Evolutionary conservation across 345 rosid genomes (phyloP), one percentile per base, ranked within the genome.

Genomic region (Bretschneidera sinensis): DNA sequence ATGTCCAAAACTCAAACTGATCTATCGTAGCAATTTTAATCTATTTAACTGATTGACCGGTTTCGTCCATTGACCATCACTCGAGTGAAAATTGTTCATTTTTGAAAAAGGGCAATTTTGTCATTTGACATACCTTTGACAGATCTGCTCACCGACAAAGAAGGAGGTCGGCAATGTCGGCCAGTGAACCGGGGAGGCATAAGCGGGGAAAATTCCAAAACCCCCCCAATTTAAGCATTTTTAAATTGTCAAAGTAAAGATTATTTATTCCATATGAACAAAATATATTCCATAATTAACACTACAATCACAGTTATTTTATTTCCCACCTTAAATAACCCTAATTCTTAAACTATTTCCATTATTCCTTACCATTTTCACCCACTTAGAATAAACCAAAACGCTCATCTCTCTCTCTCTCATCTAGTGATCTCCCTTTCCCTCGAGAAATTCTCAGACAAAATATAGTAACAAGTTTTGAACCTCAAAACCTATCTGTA

Each of bases 121-220:
- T 71, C 64, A 77, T 71, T 76, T 50, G 21, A 1, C 0, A 4
- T 25, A 60, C 65, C 60, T 33, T 55, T 64, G 70, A 57, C 76
- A 59, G 68, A 67, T 75, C 79, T 43, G 63, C 65, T 70, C 51
- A 49, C 78, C 74, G 88, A 83, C 86, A 85, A 70, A 64, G 48
- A 52, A 48, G 66, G 82, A 68, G 76, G 86, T 72, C 92, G 85
- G 86, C 88, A 74, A 75, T 74, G 88, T 83, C 88, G 88, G 85
- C 85, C 85, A 83, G 69, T 62, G 62, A 66, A 61, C 54, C 53
- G 68, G 71, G 78, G 74, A 75, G 78, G 57, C 63, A 68, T 22
- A 2, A 70, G 68, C 75, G 76, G 78, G 66, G 62, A 58, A 70
- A 66, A 65, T 63, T 43, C 64, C 63, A 48, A 48, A 61, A 52